Percentiles rank a stretch among this genome's conserved stretches.
phyloP scores from a whole-genome alignment of 2,329 filamentous ascomycete species.

The Dactylellina leptospora region DNA sequence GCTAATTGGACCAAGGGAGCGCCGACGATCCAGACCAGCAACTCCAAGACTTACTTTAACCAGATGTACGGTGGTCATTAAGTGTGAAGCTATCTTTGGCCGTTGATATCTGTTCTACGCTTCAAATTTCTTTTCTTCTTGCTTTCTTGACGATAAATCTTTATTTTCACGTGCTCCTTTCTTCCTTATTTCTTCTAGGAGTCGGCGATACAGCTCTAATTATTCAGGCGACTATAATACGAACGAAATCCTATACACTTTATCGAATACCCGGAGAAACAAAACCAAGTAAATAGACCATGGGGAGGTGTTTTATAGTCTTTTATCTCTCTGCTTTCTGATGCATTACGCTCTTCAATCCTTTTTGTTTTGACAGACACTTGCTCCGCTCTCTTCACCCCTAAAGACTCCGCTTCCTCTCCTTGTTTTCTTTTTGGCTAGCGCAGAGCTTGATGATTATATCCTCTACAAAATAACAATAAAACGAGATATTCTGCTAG shows the following conservation, averaged over 20 bases:
- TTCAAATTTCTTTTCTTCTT: constrained; percentile 17
- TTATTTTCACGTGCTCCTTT: too few relatives aligned
- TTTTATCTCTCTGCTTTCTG: constrained; percentile 6
- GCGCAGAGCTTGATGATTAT: too few relatives aligned
- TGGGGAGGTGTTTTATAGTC: constrained; percentile 39
- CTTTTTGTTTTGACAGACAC: neutral
- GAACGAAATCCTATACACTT: constrained; percentile 15
- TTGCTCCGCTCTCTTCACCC: neutral
- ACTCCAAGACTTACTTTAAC: constrained; percentile 65
- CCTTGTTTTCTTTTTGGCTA: too few relatives aligned
- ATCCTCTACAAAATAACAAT: too few relatives aligned
- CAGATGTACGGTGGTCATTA: constrained; percentile 55
- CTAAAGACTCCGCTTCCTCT: too few relatives aligned
- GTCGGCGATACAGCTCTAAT: constrained; percentile 38
- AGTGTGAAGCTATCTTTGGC: too few relatives aligned
- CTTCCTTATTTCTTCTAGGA: constrained; percentile 18
- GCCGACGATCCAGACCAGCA: constrained; percentile 66
- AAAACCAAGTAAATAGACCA: constrained; percentile 38
- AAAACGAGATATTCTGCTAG: too few relatives aligned
- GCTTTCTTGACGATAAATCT: constrained; percentile 3
- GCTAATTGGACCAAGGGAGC: constrained; percentile 65
- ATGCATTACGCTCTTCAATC: neutral
- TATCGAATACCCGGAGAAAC: constrained; percentile 27
- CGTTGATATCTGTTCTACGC: neutral
- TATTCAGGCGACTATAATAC: constrained; percentile 35